A percentile compares a stretch with the other conserved stretches of the same genome.
phyloP scores from a whole-genome alignment of 2,329 filamentous ascomycete species.

The Purpureocillium lavendulum region DNA sequence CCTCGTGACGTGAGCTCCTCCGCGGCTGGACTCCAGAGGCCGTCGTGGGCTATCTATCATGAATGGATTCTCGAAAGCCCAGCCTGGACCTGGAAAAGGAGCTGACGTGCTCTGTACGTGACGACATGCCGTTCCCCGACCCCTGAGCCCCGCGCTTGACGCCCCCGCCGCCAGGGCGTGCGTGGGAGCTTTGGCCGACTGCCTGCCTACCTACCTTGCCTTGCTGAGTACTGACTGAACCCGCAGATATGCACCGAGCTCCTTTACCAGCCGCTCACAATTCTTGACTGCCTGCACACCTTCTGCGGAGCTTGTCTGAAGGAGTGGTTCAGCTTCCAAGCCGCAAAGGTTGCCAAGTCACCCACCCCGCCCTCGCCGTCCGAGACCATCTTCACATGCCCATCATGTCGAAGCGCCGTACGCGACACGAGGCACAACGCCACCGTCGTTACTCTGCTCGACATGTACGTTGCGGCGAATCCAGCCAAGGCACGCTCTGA shows the following conservation, averaged over 20 bases:
- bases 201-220: background rate
- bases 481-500: conserved; percentile 63
- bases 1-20: conserved; percentile 3
- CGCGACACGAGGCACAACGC: conserved; percentile 86
- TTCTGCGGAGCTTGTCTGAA: conserved; percentile 94
- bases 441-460: conserved; percentile 78
- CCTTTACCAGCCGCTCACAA: conserved; percentile 80
- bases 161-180: background rate
- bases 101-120: conserved; percentile 87
- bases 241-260: conserved; percentile 90
- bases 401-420: conserved; percentile 80
- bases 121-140: conserved; percentile 1
- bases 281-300: conserved; percentile 89
- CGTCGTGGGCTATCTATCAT: conserved; percentile 17
- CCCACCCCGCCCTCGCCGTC: conserved; percentile 40
- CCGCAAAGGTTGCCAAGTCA: conserved; percentile 44
- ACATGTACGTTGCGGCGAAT: conserved; percentile 77
- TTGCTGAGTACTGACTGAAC: too few species aligned
- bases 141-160: conserved; percentile 1
- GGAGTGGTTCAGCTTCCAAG: conserved; percentile 89
- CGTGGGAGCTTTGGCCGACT: conserved; percentile 1
- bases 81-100: conserved; percentile 79
- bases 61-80: conserved; percentile 43
- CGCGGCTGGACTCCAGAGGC: background rate
- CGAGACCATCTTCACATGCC: conserved; percentile 67